Base-by-base conservation (phyloP, 2,329 filamentous ascomycete genomes). In the Byssothecium circinans region DNA sequence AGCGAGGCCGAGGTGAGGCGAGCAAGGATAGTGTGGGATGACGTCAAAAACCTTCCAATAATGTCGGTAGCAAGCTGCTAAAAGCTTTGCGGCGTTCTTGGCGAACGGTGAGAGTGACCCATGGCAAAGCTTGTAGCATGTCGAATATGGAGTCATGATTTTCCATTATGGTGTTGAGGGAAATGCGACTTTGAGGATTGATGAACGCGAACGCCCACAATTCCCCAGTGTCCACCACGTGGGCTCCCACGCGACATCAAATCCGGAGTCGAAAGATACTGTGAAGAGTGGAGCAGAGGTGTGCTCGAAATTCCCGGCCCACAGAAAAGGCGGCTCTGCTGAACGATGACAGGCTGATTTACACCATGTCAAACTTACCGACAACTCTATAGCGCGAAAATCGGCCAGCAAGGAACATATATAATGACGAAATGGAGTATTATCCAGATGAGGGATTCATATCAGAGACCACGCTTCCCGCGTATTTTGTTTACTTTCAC, bases 61-160 rank as follows among this genome's bases (percentile, higher is more conserved):
- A n/a, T 23, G 37, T 3, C 23, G 7, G 15, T 34, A 19, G 22
- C 19, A 19, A 30, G 6, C 19, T 14, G 25, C 15, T 38, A 36
- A 45, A 56, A 50, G 46, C 44, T 54, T 54, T 54, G 49, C 18
- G 52, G 52, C 47, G 27, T n/a, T 18, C 50, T 57, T 51, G 52
- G 50, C 52, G 14, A 27, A 45, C 22, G 44, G 20, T 8, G 27
- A 41, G 44, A 45, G 25, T 41, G 18, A 44, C 39, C 19, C 43
- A 42, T 52, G 52, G 43, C 51, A 44, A 57, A 50, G 54, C 54
- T 57, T 57, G 47, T 43, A 41, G 45, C 18, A 18, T 25, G 27
- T 18, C 17, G 2, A 23, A 32, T 14, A 32, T 4, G 6, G 14
- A 25, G 10, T 25, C n/a, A 25, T 25, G 23, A 25, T 25, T 25